phyloP scores from a whole-genome alignment of 73 alveolate genomes.

The Blepharisma japonicum region DNA sequence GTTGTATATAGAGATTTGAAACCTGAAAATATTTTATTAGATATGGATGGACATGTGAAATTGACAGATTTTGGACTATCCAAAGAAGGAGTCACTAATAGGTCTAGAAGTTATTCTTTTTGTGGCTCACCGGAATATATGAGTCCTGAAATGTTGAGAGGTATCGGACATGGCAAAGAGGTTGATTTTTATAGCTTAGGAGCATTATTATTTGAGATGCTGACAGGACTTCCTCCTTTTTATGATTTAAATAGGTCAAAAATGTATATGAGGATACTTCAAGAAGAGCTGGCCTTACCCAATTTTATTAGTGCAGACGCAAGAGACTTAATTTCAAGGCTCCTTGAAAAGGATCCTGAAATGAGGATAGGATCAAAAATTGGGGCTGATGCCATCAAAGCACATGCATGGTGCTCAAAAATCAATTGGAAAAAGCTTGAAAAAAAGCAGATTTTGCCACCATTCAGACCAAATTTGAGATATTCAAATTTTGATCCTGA shows the following conservation, averaged over 20 bases:
- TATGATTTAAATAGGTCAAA: conserved; percentile 59
- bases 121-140: conserved; percentile 96
- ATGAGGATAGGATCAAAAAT: conserved; percentile 7
- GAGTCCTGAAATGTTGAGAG: conserved; percentile 92
- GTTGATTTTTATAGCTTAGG: conserved; percentile 93
- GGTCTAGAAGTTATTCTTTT: conserved; percentile 66
- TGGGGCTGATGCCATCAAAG: conserved; percentile 25
- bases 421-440: conserved; percentile 18
- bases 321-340: conserved; percentile 6
- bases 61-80: conserved; percentile 90
- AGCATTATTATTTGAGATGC: conserved; percentile 89
- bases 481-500: conserved; percentile 28
- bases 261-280: conserved; percentile 57
- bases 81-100: conserved; percentile 58
- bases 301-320: conserved; percentile 38
- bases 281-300: conserved; percentile 57
- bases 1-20: conserved; percentile 73
- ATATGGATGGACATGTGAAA: conserved; percentile 81
- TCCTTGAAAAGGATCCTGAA: conserved; percentile 24
- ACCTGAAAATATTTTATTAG: conserved; percentile 93
- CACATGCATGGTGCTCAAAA: conserved; percentile 16
- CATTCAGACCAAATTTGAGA: conserved; percentile 26
- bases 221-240: conserved; percentile 94
- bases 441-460: conserved; percentile 6
- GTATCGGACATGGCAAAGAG: conserved; percentile 78